A percentile compares a stretch with the other conserved stretches of the same genome.
phyloP scores from a whole-genome alignment of 345 rosid species.

The Brassica juncea region DNA sequence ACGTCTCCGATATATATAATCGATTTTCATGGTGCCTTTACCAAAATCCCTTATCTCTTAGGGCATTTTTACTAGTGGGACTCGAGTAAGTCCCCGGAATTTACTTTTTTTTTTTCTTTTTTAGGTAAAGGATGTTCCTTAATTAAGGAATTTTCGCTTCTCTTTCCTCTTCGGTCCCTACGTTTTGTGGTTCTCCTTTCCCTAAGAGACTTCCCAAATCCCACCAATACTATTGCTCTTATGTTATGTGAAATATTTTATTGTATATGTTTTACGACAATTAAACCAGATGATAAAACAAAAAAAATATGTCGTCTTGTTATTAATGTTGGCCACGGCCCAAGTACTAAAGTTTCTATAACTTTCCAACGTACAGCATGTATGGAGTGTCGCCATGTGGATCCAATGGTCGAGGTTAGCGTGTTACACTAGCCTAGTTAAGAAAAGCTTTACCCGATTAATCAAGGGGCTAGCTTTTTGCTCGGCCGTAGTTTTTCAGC shows the following conservation, averaged over 20 bases:
- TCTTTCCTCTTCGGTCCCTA: too few species aligned
- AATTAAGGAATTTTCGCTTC: too few species aligned
- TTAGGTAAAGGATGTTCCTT: too few species aligned
- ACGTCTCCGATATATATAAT: slow-evolving; percentile 16
- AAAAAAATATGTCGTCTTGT: slow-evolving; percentile 5
- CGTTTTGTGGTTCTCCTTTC: too few species aligned
- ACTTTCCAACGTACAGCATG: slow-evolving; percentile 15
- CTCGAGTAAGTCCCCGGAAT: too few species aligned
- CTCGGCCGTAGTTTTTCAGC: slow-evolving; percentile 16
- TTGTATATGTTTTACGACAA: background rate
- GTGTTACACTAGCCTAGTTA: background rate
- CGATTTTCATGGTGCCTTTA: background rate
- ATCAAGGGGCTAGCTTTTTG: slow-evolving; percentile 16
- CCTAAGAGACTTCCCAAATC: too few species aligned
- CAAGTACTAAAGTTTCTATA: slow-evolving; percentile 15
- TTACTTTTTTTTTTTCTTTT: too few species aligned
- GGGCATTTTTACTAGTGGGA: too few species aligned
- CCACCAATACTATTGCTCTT: background rate
- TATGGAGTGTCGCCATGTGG: slow-evolving; percentile 18
- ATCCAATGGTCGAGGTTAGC: slow-evolving; percentile 5
- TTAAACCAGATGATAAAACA: background rate
- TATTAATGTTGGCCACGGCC: slow-evolving; percentile 22
- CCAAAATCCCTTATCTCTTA: background rate
- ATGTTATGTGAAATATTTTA: background rate
- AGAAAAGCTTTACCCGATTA: background rate